Percentiles rank a stretch among this genome's conserved stretches.
These are phyloP conservation scores for Salix arbutifolia DNA, from an alignment of 345 rosid genomes.

Conservation along the genomic window DNA sequence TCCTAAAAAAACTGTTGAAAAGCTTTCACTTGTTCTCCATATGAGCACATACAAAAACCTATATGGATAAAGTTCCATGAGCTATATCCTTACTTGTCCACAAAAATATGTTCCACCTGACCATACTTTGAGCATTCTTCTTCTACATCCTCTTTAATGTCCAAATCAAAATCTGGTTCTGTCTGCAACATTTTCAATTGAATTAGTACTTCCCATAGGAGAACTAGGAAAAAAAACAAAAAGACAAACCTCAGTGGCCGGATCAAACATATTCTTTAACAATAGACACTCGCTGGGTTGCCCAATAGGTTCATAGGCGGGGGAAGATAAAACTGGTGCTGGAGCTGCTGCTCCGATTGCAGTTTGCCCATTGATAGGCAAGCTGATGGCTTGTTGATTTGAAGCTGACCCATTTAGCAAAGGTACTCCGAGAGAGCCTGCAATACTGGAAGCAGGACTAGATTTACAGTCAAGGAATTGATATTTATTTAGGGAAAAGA, in stretches of 20 bases:
- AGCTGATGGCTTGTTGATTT: conserved; percentile 42
- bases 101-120: conserved; percentile 64
- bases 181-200: conserved; percentile 42
- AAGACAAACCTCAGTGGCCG: conserved; percentile 69
- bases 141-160: conserved; percentile 75
- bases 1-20: not conserved
- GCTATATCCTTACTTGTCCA: conserved; percentile 65
- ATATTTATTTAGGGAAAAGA: conserved; percentile 2
- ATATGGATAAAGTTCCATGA: not conserved
- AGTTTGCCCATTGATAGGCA: conserved; percentile 50
- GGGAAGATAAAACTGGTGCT: conserved; percentile 42
- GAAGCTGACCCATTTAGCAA: conserved; percentile 54
- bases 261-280: conserved; percentile 91
- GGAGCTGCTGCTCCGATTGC: conserved; percentile 51
- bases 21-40: not conserved
- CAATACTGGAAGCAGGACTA: conserved; percentile 42
- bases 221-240: conserved; percentile 1
- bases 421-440: conserved; percentile 64
- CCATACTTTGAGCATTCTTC: conserved; percentile 86
- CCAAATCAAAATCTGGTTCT: conserved; percentile 75
- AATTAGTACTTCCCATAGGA: conserved; percentile 4
- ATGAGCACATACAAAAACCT: not conserved
- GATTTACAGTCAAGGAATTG: not conserved
- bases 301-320: conserved; percentile 57
- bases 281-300: conserved; percentile 79